phyloP scores from a whole-genome alignment of 176 grass and related monocot species.

The Ensete glaucum region DNA sequence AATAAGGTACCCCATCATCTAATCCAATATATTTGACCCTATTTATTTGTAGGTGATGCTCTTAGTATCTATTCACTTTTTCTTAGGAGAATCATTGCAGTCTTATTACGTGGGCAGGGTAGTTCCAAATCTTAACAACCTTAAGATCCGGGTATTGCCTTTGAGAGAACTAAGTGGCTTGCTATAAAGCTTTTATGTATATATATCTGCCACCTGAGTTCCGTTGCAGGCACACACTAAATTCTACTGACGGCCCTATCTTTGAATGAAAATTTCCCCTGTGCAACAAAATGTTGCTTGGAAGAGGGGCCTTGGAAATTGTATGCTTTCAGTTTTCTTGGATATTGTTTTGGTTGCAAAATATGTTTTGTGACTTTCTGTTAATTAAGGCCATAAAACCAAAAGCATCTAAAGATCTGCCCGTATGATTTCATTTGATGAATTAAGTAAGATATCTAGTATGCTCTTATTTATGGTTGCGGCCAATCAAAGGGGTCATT shows the following conservation, averaged over 20 bases:
- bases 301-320: conserved; percentile 1
- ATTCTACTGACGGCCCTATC: not conserved
- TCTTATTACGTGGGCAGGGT: too few relatives aligned
- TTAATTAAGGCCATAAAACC: not conserved
- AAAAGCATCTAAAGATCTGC: not conserved
- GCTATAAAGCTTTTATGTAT: not conserved
- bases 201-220: not conserved
- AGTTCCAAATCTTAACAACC: too few relatives aligned
- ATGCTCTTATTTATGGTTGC: too few relatives aligned
- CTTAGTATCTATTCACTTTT: too few relatives aligned
- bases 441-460: not conserved
- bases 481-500: too few relatives aligned
- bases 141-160: not conserved
- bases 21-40: too few relatives aligned
- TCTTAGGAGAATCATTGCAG: too few relatives aligned
- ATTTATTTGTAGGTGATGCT: too few relatives aligned
- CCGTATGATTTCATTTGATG: not conserved
- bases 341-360: too few relatives aligned
- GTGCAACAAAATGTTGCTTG: not conserved
- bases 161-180: not conserved
- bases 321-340: not conserved
- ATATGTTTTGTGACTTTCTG: too few relatives aligned
- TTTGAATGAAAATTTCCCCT: not conserved
- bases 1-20: not conserved
- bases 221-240: not conserved